Conservation (phyloP, 2,329 filamentous ascomycete species). For the Myriosclerotinia scirpicola region DNA sequence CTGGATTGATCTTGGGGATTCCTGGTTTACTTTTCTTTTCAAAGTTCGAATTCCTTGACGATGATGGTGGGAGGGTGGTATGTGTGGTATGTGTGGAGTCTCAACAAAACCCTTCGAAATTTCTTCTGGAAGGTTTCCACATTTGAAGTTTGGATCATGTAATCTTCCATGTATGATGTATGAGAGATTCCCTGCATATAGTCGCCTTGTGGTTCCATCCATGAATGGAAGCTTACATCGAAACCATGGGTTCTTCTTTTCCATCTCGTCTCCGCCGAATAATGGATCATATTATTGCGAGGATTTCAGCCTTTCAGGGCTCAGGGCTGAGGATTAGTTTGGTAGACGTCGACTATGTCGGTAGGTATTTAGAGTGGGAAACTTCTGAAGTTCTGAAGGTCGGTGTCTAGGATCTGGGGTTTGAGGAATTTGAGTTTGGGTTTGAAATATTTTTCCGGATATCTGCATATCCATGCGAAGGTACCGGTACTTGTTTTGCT, state of each 20-base stretch:
- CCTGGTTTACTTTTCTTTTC: not conserved
- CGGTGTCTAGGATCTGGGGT: not conserved
- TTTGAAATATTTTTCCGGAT: not conserved
- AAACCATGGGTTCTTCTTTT: not conserved
- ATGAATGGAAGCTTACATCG: slow-evolving; percentile 11
- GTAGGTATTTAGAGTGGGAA: not conserved
- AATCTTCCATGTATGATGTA: not conserved
- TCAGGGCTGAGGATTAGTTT: slow-evolving; percentile 5
- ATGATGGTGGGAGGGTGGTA: not conserved
- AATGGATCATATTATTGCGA: not conserved
- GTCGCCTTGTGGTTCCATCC: not conserved
- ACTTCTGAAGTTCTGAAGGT: not conserved
- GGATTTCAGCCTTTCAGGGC: not conserved
- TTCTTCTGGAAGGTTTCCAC: slow-evolving; percentile 21
- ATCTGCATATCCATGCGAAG: not conserved
- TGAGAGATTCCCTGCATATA: not conserved
- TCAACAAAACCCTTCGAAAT: slow-evolving; percentile 21
- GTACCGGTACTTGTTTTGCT: not conserved
- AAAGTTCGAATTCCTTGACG: not conserved
- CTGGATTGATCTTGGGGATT: slow-evolving; percentile 8
- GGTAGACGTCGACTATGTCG: not conserved
- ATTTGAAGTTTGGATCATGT: not conserved
- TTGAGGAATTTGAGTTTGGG: not conserved
- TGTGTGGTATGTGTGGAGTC: not conserved
- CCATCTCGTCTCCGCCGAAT: slow-evolving; percentile 1